Evolutionary conservation across 768 basidiomycete genomes (phyloP), one percentile per base, ranked within the genome.

Genomic region (Lentinula edodes): DNA sequence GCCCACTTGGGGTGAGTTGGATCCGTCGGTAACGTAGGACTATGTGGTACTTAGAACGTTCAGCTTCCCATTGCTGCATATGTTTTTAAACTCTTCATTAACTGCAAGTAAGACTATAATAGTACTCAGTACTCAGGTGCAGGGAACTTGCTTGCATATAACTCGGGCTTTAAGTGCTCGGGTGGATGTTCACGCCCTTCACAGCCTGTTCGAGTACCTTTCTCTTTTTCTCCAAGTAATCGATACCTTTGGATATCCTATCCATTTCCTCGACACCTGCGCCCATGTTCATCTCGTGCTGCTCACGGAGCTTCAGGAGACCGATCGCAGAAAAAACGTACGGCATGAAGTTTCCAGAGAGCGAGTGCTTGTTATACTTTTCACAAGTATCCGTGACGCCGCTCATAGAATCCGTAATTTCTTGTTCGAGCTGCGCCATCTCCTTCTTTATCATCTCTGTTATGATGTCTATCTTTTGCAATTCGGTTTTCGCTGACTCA

Each of bases 331-430:
- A 59, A 23, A 15, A 52, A 10, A 52, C 5, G 4, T 60, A 55
- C 9, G 53, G 63, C 6, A 63, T 39, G 52, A 66, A 67, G 52
- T 62, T 67, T 20, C 63, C 65, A 12, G 65, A 66, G 3, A 67
- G 61, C 20, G 66, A 61, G 13, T 66, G 54, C 12, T 61, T 48
- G 38, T 46, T 38, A 53, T 63, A 67, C 52, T 41, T 39, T 8
- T 48, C 52, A 23, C 59, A 60, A 1, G 62, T 34, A 16, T 58
- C 34, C 34, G 55, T 28, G 35, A 67, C 48, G 13, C 51, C 23
- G 9, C 46, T 54, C 41, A 23, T 42, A 23, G 46, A 43, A 2
- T 13, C 32, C 28, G 23, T 23, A 32, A 62, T 60, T 20, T 38
- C 20, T 35, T 12, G 35, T 36, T 61, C 57, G 6, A 65, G 53